Base-by-base conservation (phyloP, 75 land plant genomes). In the Sequoiadendron giganteum region DNA sequence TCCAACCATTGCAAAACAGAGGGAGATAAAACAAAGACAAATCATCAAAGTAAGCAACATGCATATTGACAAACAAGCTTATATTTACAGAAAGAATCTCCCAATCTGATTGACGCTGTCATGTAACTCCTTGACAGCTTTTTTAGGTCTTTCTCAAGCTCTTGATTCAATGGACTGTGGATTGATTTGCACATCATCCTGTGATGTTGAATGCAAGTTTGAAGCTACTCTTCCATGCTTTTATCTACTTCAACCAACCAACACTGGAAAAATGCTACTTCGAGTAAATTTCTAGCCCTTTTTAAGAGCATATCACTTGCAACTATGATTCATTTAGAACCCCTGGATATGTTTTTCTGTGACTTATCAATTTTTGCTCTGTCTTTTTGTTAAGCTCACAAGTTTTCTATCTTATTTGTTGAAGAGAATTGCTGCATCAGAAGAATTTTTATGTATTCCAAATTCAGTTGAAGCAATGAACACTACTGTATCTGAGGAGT, bases 191-290 rank as follows among this genome's bases (percentile, higher is more conserved):
- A 87, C 93, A 61, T 92, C 97, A 42, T 55, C 88, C 73, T 93
- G 91, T 86, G 93, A 96, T 75, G 84, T 91, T 42, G 93, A 95
- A 43, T 90, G 91, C 9, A 79, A 88, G 90, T 88, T 13, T 39
- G 89, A 91, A 18, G 86, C 87, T 39, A 52, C 90, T 1, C 91
- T 95, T 82, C 83, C 84, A 14, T 96, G 95, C 88, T 96, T 90
- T 89, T 96, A 96, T 91, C 84, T 95, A 42, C 93, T 96, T 86
- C 91, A 91, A 36, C 96, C 97, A 72, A 92, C 96, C 58, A 91
- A 93, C 2, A 88, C 83, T 61, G 93, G 94, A 15, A 86, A 87
- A 76, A 89, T 95, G 93, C 93, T 96, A 83, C 90, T 94, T 40
- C 92, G 94, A 90, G 97, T 96, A 90, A 84, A 75, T 52, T 49